Conservation (phyloP, 2,329 filamentous ascomycete genomes). For the Diplodia sapinea region DNA sequence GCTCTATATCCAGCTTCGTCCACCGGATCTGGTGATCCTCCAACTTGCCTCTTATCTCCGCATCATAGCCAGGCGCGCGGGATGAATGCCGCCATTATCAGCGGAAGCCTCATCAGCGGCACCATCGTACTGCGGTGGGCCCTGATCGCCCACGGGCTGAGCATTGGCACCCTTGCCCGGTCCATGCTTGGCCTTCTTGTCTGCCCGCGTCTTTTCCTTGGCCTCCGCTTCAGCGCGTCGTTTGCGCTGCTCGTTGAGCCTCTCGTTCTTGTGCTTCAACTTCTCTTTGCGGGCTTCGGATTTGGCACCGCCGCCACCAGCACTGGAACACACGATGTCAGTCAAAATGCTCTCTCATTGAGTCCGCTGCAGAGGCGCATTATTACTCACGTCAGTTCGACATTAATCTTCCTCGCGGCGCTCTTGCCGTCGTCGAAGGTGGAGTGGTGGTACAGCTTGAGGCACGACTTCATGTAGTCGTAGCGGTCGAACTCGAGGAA, state of each 20-base stretch:
- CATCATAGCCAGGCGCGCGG: conserved; percentile 47
- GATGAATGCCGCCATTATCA: conserved; percentile 45
- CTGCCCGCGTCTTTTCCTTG: conserved; percentile 52
- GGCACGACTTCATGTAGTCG: conserved; percentile 89
- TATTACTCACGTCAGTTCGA: conserved; percentile 78
- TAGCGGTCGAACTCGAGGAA: conserved; percentile 86
- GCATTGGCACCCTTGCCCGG: conserved; percentile 21
- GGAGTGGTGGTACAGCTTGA: conserved; percentile 89
- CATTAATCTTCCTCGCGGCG: conserved; percentile 79
- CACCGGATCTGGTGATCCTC: not conserved
- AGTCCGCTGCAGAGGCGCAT: not conserved
- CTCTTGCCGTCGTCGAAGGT: conserved; percentile 68
- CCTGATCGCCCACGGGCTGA: conserved; percentile 37
- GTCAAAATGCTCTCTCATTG: conserved; percentile 19
- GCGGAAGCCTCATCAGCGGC: conserved; percentile 25
- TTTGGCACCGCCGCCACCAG: conserved; percentile 85
- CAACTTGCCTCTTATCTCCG: conserved; percentile 23
- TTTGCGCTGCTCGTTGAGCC: conserved; percentile 73
- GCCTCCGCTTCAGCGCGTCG: conserved; percentile 57
- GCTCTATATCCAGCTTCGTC: not conserved
- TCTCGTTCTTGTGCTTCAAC: conserved; percentile 84
- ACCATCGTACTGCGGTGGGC: conserved; percentile 35
- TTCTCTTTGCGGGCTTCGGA: conserved; percentile 73
- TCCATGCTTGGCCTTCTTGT: conserved; percentile 45
- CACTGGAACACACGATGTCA: conserved; percentile 56